Conservation (phyloP, 192 early-diverging fungal genomes). For the Kappamyces sp. region DNA sequence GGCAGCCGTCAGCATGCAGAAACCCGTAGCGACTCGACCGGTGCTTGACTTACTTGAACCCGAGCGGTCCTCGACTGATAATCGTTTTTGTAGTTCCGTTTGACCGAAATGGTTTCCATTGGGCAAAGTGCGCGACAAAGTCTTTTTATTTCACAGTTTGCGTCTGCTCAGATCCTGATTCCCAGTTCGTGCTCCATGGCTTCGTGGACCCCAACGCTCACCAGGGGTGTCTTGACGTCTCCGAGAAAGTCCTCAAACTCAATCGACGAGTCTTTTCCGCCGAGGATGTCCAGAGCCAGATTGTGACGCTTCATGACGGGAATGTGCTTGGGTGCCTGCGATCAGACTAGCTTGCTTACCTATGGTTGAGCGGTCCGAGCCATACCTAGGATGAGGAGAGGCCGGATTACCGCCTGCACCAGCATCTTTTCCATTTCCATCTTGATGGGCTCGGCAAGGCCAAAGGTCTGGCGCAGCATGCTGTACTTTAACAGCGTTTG, state of each 20-base stretch:
- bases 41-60: not conserved
- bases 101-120: not conserved
- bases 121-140: not conserved
- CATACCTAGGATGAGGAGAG: not conserved
- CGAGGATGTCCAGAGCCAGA: constrained; percentile 75
- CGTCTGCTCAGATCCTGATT: no score
- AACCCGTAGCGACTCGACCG: no score
- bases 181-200: no score
- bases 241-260: constrained; percentile 89
- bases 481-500: constrained; percentile 74
- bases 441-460: constrained; percentile 86
- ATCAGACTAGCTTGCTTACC: not conserved
- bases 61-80: constrained; percentile 12
- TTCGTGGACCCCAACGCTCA: no score
- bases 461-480: constrained; percentile 75
- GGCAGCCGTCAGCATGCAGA: constrained; percentile 12
- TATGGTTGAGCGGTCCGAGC: not conserved
- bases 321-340: constrained; percentile 33
- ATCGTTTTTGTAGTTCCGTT: constrained; percentile 12
- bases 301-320: constrained; percentile 58
- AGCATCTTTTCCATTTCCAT: constrained; percentile 85
- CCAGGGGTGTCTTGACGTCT: constrained; percentile 6
- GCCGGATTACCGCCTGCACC: constrained; percentile 39
- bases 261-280: constrained; percentile 80
- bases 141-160: not conserved